Conservation (phyloP, 352 stramenopile genomes). For the Thraustochytrium sp. region DNA sequence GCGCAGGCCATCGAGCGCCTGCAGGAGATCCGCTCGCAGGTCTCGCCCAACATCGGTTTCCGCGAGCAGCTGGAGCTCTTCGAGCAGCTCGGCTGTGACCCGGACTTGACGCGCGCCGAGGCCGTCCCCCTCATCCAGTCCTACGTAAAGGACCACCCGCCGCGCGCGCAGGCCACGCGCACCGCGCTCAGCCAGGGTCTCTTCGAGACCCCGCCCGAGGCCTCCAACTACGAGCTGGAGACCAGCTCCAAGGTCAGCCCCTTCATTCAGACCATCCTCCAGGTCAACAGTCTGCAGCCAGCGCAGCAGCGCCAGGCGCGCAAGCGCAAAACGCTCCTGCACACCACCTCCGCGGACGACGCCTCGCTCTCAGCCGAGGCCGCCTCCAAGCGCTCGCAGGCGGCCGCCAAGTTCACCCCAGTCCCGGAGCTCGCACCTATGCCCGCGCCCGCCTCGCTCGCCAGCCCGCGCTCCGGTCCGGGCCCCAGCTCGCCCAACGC, state of each 20-base stretch:
- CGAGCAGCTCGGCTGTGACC: neutral
- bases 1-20: neutral
- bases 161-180: neutral
- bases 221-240: slow-evolving; percentile 35
- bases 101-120: neutral
- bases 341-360: slow-evolving; percentile 19
- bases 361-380: neutral
- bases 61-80: slow-evolving; percentile 27
- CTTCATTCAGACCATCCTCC: slow-evolving; percentile 25
- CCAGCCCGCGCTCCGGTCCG: too few relatives aligned
- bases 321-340: slow-evolving; percentile 4
- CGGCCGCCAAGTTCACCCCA: too few relatives aligned
- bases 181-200: slow-evolving; percentile 3
- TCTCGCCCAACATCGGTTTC: slow-evolving; percentile 19
- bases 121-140: neutral
- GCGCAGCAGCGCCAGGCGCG: too few relatives aligned
- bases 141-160: neutral
- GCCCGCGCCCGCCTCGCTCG: too few relatives aligned
- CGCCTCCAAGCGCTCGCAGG: neutral
- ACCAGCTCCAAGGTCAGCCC: slow-evolving; percentile 37
- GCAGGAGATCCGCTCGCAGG: neutral
- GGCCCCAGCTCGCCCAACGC: too few relatives aligned
- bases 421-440: too few relatives aligned
- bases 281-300: neutral
- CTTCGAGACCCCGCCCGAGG: slow-evolving; percentile 24